phyloP scores from a whole-genome alignment of 1,139 yeast genomes.

The Geotrichum candidum region DNA sequence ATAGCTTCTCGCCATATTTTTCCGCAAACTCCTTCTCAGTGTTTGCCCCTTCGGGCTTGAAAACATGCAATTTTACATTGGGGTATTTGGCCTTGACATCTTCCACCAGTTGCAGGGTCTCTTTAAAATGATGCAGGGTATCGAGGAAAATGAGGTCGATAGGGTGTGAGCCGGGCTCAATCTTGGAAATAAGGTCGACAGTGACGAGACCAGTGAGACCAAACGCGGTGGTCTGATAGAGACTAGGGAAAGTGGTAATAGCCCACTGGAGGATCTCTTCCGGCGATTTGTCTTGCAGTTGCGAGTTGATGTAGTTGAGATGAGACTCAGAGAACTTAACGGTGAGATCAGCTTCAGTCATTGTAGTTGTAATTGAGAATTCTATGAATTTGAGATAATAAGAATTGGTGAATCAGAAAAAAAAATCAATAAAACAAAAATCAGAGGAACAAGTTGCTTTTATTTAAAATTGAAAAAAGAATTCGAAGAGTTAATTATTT shows the following conservation, averaged over 20 bases:
- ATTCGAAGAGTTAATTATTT: neutral
- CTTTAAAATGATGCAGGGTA: constrained; percentile 89
- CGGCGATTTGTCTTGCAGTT: constrained; percentile 53
- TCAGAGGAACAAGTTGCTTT: neutral
- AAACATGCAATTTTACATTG: constrained; percentile 49
- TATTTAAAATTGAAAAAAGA: neutral
- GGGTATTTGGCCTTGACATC: constrained; percentile 55
- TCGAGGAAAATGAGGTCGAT: constrained; percentile 81
- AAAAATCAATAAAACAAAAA: neutral
- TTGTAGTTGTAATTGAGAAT: neutral
- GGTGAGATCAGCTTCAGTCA: constrained; percentile 9
- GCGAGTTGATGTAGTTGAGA: constrained; percentile 46
- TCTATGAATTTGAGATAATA: neutral
- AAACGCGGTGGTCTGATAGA: constrained; percentile 90
- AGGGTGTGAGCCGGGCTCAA: constrained; percentile 39
- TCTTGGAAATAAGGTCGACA: constrained; percentile 70
- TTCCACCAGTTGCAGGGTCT: constrained; percentile 71
- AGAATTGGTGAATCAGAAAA: neutral
- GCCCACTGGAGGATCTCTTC: constrained; percentile 80
- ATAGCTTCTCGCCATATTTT: constrained; percentile 66
- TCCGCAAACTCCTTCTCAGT: constrained; percentile 60
- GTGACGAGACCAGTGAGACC: constrained; percentile 91
- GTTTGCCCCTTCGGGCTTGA: constrained; percentile 53
- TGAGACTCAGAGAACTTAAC: constrained; percentile 25
- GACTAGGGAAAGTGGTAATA: constrained; percentile 65